Conservation (phyloP, 306 rosid species). For the Medicago lupulina region DNA sequence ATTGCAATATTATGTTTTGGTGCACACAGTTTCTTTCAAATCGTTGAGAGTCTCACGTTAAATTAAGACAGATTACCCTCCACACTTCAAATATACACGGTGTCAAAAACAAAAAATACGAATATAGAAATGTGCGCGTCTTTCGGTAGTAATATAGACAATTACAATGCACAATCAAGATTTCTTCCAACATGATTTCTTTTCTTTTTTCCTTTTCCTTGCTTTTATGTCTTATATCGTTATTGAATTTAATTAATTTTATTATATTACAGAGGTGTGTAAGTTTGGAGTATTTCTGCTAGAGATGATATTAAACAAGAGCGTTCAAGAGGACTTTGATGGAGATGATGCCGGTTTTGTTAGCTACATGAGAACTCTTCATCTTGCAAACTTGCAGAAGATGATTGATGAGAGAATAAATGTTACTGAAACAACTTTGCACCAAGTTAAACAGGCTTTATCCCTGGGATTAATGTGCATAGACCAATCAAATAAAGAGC, state of each 20-base stretch:
- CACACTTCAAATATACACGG: background rate
- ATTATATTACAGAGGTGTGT: conserved; percentile 49
- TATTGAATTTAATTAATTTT: conserved; percentile 4
- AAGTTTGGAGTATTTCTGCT: conserved; percentile 64
- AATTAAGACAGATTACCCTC: background rate
- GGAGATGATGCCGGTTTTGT: conserved; percentile 50
- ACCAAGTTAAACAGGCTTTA: conserved; percentile 52
- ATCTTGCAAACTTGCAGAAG: conserved; percentile 47
- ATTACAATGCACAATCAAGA: background rate
- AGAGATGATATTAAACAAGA: conserved; percentile 52
- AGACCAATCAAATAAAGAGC: conserved; percentile 48
- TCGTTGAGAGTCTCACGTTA: too few species aligned
- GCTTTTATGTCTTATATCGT: conserved; percentile 14
- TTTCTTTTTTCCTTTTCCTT: background rate
- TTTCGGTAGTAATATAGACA: background rate
- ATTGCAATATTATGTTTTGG: background rate
- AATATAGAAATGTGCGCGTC: too few species aligned
- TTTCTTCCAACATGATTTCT: background rate
- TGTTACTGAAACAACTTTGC: conserved; percentile 41
- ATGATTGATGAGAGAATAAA: conserved; percentile 60
- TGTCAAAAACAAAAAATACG: too few species aligned
- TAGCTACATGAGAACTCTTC: conserved; percentile 51
- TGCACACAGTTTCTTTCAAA: background rate
- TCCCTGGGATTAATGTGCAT: conserved; percentile 62
- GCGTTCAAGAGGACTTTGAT: conserved; percentile 48